phyloP scores from a whole-genome alignment of 139 green algal genomes.

The Astrephomene gubernaculifera region DNA sequence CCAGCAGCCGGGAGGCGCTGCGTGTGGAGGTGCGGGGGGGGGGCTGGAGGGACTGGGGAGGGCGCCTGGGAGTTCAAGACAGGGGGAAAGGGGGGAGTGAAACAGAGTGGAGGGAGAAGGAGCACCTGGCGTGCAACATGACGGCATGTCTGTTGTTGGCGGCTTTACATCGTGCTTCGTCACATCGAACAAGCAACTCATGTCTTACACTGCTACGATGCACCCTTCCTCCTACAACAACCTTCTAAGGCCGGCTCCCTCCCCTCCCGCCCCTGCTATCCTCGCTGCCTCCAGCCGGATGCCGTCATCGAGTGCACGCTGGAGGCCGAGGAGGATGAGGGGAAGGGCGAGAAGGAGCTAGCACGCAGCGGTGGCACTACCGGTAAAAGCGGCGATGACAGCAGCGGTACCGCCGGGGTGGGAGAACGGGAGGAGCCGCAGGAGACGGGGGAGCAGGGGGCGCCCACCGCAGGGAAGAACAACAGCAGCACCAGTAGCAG shows the following conservation, averaged over 20 bases:
- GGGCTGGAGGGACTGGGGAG: background rate
- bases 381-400: background rate
- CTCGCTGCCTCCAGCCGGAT: background rate
- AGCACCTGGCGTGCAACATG: no score
- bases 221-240: no score
- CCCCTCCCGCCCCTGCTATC: background rate
- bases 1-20: background rate
- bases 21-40: conserved; percentile 5
- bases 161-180: no score
- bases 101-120: no score
- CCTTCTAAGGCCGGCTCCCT: background rate
- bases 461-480: background rate
- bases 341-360: background rate
- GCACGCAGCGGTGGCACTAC: background rate
- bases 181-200: no score
- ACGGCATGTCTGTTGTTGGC: no score
- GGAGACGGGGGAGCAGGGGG: no score
- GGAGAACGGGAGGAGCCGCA: no score
- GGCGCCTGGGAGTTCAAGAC: no score
- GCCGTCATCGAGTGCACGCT: background rate
- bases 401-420: no score
- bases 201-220: no score
- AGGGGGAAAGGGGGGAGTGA: no score
- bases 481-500: conserved; percentile 8
- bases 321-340: background rate